These are phyloP conservation scores for Rachicladosporium sp. DNA, from an alignment of 2,329 filamentous ascomycete genomes.

Conservation along the genomic window DNA sequence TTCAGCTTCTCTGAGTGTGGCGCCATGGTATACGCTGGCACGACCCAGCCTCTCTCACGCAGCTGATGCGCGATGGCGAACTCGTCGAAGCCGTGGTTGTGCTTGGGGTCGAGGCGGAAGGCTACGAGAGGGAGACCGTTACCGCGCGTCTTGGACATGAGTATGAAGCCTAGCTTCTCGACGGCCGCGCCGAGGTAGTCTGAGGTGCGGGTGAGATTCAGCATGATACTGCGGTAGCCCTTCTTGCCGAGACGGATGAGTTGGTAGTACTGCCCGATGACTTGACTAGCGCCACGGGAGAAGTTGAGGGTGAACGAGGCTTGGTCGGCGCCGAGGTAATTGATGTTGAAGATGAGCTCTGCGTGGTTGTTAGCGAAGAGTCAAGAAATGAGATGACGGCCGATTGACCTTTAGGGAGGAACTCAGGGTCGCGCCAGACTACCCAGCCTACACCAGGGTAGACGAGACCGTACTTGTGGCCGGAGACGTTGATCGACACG, in stretches of 20 bases:
- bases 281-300: constrained; percentile 85
- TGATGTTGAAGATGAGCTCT: constrained; percentile 97
- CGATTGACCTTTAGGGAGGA: constrained; percentile 50
- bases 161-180: constrained; percentile 64
- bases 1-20: constrained; percentile 73
- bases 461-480: constrained; percentile 72
- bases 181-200: constrained; percentile 73
- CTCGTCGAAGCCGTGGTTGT: constrained; percentile 43
- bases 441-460: constrained; percentile 94
- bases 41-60: constrained; percentile 78
- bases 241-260: constrained; percentile 87
- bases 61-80: constrained; percentile 62
- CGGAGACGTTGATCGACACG: constrained; percentile 86
- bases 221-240: constrained; percentile 87
- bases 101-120: constrained; percentile 57
- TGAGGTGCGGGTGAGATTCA: constrained; percentile 77
- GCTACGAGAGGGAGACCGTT: constrained; percentile 79
- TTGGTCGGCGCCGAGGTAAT: constrained; percentile 92
- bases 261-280: constrained; percentile 96
- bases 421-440: constrained; percentile 74
- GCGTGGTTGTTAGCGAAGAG: constrained; percentile 24
- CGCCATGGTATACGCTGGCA: constrained; percentile 95
- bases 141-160: constrained; percentile 72
- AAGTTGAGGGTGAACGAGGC: constrained; percentile 96
- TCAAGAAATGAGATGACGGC: constrained; percentile 82